Evolutionary conservation across 176 grass and related monocot species (phyloP).

Genomic region (Eleusine coracana): DNA sequence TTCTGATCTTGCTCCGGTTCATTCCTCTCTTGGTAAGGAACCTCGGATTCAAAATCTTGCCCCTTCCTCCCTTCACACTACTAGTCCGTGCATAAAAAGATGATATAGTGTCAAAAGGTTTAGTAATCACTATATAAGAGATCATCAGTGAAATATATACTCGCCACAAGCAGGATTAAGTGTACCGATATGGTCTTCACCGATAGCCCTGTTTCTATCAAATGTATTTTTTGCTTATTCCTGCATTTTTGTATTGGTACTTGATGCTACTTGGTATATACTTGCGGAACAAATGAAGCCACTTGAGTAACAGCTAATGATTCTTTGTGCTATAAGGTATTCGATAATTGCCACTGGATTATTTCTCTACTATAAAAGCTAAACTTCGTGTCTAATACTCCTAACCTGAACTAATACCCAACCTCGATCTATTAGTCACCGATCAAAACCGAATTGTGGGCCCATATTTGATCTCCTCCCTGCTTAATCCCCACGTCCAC

Average conservation of each 20-base stretch:
- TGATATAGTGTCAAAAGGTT: background rate
- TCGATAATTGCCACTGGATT: background rate
- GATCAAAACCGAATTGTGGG: too few relatives aligned
- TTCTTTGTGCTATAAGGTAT: background rate
- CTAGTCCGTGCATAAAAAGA: too few relatives aligned
- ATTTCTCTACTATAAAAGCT: background rate
- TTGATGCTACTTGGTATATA: slow-evolving; percentile 99
- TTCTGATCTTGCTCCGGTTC: too few relatives aligned
- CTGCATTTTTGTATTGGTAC: slow-evolving; percentile 51
- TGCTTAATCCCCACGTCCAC: too few relatives aligned
- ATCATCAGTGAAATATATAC: background rate
- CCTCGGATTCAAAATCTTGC: too few relatives aligned
- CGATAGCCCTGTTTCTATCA: background rate
- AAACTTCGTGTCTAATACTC: too few relatives aligned
- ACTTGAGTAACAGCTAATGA: slow-evolving; percentile 82
- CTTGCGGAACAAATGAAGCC: slow-evolving; percentile 83
- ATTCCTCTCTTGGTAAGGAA: too few relatives aligned
- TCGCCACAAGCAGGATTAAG: background rate
- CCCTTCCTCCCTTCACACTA: too few relatives aligned
- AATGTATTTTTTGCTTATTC: background rate
- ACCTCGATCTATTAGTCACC: too few relatives aligned
- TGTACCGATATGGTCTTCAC: background rate
- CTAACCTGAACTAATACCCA: too few relatives aligned
- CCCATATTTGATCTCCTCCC: too few relatives aligned
- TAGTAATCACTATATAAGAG: background rate